Evolutionary conservation across 1,284 basidiomycete species (phyloP).

Genomic region (Phellopilus nigrolimitatus): DNA sequence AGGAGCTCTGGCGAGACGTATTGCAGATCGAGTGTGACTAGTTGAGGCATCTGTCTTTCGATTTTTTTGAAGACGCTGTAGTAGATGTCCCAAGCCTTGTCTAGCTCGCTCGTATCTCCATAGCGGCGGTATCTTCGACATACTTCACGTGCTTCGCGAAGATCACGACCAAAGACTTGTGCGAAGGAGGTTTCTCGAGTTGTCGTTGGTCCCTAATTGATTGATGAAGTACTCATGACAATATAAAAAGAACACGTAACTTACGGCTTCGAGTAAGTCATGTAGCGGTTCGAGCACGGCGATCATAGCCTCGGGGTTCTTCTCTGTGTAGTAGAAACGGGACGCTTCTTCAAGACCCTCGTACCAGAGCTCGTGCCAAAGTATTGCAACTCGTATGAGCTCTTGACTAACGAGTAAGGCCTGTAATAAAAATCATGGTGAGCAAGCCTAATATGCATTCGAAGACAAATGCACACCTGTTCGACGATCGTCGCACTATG

Average conservation of each 20-base stretch:
- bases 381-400: constrained; percentile 94
- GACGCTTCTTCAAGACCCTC: constrained; percentile 98
- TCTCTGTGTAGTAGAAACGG: constrained; percentile 94
- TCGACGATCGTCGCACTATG: constrained; percentile 88
- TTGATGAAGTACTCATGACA: background rate
- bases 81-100: constrained; percentile 99
- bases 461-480: constrained; percentile 49
- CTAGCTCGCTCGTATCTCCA: constrained; percentile 87
- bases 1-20: constrained; percentile 95
- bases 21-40: constrained; percentile 93
- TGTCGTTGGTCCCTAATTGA: constrained; percentile 80
- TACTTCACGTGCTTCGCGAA: constrained; percentile 92
- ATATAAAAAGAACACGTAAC: constrained; percentile 26
- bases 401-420: constrained; percentile 91
- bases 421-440: constrained; percentile 33
- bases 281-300: constrained; percentile 91
- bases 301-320: constrained; percentile 99
- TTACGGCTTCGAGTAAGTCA: constrained; percentile 84
- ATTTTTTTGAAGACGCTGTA: constrained; percentile 96
- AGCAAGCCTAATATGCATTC: too few relatives aligned
- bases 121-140: constrained; percentile 84
- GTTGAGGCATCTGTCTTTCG: constrained; percentile 87
- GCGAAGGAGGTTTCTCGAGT: constrained; percentile 93
- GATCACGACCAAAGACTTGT: constrained; percentile 91
- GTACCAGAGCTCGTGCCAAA: constrained; percentile 99